Evolutionary conservation across 495 filamentous ascomycete genomes (phyloP), one percentile per base, ranked within the genome.

Genomic region (Hyaloscypha bicolor): DNA sequence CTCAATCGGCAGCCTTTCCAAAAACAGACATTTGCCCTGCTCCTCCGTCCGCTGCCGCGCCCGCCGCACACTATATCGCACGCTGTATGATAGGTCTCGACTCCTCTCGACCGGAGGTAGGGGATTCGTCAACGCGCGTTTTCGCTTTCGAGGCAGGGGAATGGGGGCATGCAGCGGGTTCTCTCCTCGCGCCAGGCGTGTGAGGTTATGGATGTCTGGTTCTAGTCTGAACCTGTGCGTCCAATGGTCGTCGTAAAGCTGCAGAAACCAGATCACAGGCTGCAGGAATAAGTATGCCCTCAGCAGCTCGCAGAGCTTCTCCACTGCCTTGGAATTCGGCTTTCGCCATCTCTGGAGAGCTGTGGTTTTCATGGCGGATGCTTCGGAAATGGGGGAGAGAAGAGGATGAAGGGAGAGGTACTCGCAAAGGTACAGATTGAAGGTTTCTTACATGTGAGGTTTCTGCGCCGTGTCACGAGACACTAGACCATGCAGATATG

Each of bases 61-160:
- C 19, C 69, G 53, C 11, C 69, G 60, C 21, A 71, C 63, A 19
- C 55, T 62, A 33, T 71, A 67, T 30, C 64, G 59, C 30, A 70
- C 64, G 35, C 60, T 70, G 30, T 70, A 66, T 11, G 64, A 48
- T 16, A 71, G n/a, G 55, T 29, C 22, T 1, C 55, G 53, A 3
- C 12, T 21, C 42, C 19, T 39, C 30, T 71, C 65, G 16, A 71
- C 37, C 8, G 45, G 19, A 14, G 67, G 67, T 14, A 69, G 35
- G 2, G 69, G 69, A 19, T 58, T 62, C 11, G 69, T 71, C 16
- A 71, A 61, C 9, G 69, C 65, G 5, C 69, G 64, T 52, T 67
- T 67, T 12, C 69, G 69, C 31, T 25, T 60, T 22, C 55, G 53
- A 32, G 64, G 69, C 16, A 71, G 51, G 22, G 69, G 69, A 14